Percentiles rank a stretch among this genome's conserved stretches.
phyloP scores from a whole-genome alignment of 2,329 filamentous ascomycete species.

The Colletotrichum liaoningense region DNA sequence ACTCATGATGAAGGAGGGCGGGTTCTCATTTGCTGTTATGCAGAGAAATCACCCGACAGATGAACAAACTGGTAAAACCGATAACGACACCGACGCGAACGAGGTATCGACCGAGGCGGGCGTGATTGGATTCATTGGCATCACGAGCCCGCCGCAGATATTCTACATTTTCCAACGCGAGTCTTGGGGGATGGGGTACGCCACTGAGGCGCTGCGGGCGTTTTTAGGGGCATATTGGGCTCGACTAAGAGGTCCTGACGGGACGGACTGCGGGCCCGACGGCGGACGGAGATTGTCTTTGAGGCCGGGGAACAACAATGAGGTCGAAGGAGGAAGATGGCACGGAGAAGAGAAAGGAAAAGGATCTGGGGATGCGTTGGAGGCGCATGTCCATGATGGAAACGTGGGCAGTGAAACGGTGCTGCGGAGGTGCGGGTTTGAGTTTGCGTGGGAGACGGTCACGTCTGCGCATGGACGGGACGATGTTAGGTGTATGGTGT shows the following conservation, averaged over 20 bases:
- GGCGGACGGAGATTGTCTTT: not conserved
- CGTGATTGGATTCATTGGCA: not conserved
- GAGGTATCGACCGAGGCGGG: no score
- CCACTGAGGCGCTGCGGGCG: not conserved
- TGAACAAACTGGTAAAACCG: rapidly evolving
- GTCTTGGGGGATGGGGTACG: not conserved
- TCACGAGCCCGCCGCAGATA: not conserved
- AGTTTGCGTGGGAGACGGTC: not conserved
- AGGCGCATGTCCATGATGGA: not conserved
- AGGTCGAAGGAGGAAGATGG: no score
- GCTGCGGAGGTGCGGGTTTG: not conserved
- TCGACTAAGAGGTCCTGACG: no score
- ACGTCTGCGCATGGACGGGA: not conserved
- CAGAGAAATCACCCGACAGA: not conserved
- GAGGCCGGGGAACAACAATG: no score
- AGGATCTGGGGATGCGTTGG: not conserved
- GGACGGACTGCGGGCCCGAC: not conserved
- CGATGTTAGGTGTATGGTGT: not conserved
- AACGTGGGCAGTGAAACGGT: not conserved
- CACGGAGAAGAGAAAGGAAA: no score
- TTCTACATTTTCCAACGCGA: not conserved
- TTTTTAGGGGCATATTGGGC: not conserved
- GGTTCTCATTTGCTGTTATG: not conserved
- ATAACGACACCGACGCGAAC: not conserved
- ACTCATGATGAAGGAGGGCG: not conserved